Percentiles rank a stretch among this genome's conserved stretches.
Conservation (phyloP, 1,284 basidiomycete species). For the Sporisorium sorghi region DNA sequence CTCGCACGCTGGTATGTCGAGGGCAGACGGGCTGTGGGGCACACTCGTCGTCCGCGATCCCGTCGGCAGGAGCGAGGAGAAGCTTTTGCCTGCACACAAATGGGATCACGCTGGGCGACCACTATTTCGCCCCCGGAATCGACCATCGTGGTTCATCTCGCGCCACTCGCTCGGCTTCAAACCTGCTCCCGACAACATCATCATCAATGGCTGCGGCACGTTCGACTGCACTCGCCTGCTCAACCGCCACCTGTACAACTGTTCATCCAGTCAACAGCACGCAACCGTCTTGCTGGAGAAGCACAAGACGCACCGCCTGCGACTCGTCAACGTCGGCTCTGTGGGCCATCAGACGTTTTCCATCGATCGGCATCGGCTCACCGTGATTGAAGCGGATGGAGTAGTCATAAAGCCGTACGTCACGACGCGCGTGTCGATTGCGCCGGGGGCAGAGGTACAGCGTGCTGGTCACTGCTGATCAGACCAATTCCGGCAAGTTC, state of each 20-base stretch:
- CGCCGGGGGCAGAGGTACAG: conserved; percentile 73
- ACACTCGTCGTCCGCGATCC: conserved; percentile 62
- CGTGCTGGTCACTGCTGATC: conserved; percentile 68
- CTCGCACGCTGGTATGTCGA: conserved; percentile 46
- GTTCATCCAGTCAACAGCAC: conserved; percentile 3
- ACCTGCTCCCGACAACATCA: conserved; percentile 70
- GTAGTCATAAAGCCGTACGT: conserved; percentile 69
- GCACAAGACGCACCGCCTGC: conserved; percentile 72
- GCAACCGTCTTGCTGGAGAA: conserved; percentile 36
- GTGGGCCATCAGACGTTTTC: conserved; percentile 65
- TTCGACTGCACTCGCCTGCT: conserved; percentile 59
- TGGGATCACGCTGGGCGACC: conserved; percentile 52
- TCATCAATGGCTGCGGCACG: conserved; percentile 73
- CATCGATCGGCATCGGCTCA: conserved; percentile 71
- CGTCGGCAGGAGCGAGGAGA: conserved; percentile 34
- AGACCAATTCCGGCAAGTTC: conserved; percentile 10
- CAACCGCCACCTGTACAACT: conserved; percentile 10
- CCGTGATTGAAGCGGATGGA: conserved; percentile 72
- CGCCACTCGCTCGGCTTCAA: conserved; percentile 50
- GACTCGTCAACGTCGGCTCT: conserved; percentile 70
- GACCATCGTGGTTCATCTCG: conserved; percentile 30
- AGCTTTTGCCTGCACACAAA: not conserved
- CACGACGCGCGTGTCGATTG: conserved; percentile 70
- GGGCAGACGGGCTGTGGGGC: conserved; percentile 52
- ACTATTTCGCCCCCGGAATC: conserved; percentile 35